Percentiles rank a stretch among this genome's conserved stretches.
Evolutionary conservation across 1,284 basidiomycete species (phyloP).

Genomic region (Cryptococcus sp.): DNA sequence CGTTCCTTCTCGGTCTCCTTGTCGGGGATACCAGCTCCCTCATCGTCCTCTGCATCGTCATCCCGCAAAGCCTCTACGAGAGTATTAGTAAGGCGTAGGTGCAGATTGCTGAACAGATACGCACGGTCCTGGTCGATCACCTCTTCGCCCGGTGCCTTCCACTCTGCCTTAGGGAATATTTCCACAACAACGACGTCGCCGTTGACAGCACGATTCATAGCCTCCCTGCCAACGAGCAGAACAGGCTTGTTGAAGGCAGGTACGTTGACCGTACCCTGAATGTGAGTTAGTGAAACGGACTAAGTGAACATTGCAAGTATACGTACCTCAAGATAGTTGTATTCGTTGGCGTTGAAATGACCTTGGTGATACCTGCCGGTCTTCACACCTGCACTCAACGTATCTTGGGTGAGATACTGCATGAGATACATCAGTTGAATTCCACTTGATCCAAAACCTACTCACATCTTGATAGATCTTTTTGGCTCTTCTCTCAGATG

Average conservation of each 20-base stretch:
- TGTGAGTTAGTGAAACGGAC: not conserved
- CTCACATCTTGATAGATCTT: constrained; percentile 76
- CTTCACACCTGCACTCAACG: constrained; percentile 80
- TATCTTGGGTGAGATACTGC: constrained; percentile 78
- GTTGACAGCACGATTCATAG: constrained; percentile 94
- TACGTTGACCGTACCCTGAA: constrained; percentile 76
- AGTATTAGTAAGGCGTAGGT: not conserved
- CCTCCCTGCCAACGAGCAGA: constrained; percentile 81
- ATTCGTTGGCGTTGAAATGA: constrained; percentile 91
- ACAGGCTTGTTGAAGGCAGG: constrained; percentile 75
- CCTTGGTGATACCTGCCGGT: constrained; percentile 84
- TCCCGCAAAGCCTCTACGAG: constrained; percentile 75
- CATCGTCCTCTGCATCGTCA: constrained; percentile 79
- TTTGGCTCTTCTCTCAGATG: constrained; percentile 54
- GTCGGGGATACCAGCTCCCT: constrained; percentile 55
- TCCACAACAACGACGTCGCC: constrained; percentile 93
- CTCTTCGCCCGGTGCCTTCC: constrained; percentile 90
- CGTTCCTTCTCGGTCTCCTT: constrained; percentile 45
- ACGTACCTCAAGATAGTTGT: constrained; percentile 88
- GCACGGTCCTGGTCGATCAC: constrained; percentile 88
- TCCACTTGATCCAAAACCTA: not conserved
- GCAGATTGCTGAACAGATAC: constrained; percentile 30
- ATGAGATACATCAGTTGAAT: constrained; percentile 7
- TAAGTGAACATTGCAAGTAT: not conserved
- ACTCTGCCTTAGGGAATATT: constrained; percentile 82